phyloP scores from a whole-genome alignment of 495 filamentous ascomycete species.

The Hypoxylon fuscum region DNA sequence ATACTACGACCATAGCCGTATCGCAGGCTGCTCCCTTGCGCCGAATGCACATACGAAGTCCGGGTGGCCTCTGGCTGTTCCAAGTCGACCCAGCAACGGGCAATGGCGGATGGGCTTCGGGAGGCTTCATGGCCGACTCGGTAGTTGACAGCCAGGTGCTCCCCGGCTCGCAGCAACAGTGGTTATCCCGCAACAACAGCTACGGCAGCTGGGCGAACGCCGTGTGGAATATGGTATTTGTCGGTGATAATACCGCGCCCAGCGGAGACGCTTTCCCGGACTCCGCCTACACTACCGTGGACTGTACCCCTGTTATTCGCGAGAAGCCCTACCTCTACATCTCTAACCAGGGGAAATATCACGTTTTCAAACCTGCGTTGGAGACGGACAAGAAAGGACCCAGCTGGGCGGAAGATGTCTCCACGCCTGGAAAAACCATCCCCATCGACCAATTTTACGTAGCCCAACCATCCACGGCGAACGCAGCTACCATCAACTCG shows the following conservation, averaged over 20 bases:
- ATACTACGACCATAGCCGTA: conserved; percentile 46
- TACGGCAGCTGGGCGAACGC: conserved; percentile 47
- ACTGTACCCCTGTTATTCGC: conserved; percentile 38
- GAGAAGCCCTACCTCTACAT: conserved; percentile 45
- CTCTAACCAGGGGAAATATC: conserved; percentile 30
- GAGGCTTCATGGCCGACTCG: conserved; percentile 46
- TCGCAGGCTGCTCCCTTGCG: conserved; percentile 45
- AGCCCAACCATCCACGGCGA: conserved; percentile 29
- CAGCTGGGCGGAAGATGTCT: conserved; percentile 32
- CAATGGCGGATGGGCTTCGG: conserved; percentile 45
- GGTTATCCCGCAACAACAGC: conserved; percentile 46
- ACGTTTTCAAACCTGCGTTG: conserved; percentile 41
- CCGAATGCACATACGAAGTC: conserved; percentile 41
- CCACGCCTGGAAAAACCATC: conserved; percentile 38
- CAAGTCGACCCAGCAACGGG: conserved; percentile 46
- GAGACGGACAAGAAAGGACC: conserved; percentile 38
- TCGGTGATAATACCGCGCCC: conserved; percentile 38
- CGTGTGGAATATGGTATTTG: conserved; percentile 49
- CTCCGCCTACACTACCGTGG: conserved; percentile 42
- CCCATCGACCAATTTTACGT: conserved; percentile 40
- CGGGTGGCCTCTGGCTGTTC: conserved; percentile 44
- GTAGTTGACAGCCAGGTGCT: conserved; percentile 40
- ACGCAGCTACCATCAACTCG: conserved; percentile 34
- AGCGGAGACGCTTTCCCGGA: conserved; percentile 36
- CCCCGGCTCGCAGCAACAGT: conserved; percentile 48